These are phyloP conservation scores for Arthrobotrys sinensis DNA, from an alignment of 2,329 filamentous ascomycete species.

Conservation along the genomic window DNA sequence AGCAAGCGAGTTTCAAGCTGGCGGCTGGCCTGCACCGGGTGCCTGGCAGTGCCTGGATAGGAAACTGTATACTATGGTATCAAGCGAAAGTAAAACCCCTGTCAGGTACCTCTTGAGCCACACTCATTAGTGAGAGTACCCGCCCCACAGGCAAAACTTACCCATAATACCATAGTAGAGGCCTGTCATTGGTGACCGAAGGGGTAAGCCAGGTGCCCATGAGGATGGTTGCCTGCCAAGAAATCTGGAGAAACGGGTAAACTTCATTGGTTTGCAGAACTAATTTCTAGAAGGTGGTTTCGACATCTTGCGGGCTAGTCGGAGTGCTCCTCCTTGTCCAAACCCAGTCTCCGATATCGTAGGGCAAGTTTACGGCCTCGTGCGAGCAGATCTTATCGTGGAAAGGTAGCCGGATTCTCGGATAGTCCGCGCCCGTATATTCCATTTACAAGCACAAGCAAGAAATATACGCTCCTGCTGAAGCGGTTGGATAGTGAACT, in stretches of 20 bases:
- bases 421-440: neutral
- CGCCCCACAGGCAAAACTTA: no score
- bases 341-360: conserved; percentile 41
- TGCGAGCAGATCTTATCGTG: conserved; percentile 53
- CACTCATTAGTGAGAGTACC: no score
- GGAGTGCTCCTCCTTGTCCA: conserved; percentile 12
- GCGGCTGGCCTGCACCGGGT: conserved; percentile 16
- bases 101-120: no score
- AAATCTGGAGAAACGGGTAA: conserved; percentile 14
- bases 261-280: conserved; percentile 28
- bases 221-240: conserved; percentile 55
- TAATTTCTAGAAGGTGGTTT: conserved; percentile 53
- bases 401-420: conserved; percentile 19
- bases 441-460: neutral
- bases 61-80: conserved; percentile 34
- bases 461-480: neutral
- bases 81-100: no score
- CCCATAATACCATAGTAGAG: no score
- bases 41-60: conserved; percentile 25
- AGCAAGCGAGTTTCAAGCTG: conserved; percentile 49
- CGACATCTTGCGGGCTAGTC: conserved; percentile 16
- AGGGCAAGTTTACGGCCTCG: conserved; percentile 20
- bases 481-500: neutral
- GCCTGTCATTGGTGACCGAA: conserved; percentile 39
- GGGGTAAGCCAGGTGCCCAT: conserved; percentile 34